Evolutionary conservation across 768 basidiomycete species (phyloP), one percentile per base, ranked within the genome.

Genomic region (Trametes meyenii): DNA sequence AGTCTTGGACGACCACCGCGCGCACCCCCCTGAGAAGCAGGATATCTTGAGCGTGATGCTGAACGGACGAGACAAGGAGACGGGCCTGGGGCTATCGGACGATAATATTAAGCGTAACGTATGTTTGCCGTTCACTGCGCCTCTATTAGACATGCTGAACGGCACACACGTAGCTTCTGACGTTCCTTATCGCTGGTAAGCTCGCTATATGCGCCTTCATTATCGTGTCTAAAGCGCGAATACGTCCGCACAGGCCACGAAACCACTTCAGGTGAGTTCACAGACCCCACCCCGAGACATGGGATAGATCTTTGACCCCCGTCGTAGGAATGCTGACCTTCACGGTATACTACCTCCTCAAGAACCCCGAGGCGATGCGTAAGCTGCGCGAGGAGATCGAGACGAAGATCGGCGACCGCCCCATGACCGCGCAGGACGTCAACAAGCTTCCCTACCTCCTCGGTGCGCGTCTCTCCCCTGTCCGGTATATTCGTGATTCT

Each of bases 381-480:
- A 79, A 76, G 51, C 75, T 84, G 10, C 78, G 79, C 2, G 69
- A 72, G 2, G 81, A 85, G 62, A 71, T 85, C 11, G 83, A 85
- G 64, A 64, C 68, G 23, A 73, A 77, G 16, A 65, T 79, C 19
- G 80, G 80, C 19, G 76, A 75, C 19, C 72, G 74, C 33, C 70
- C 71, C 2, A 68, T 78, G 24, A 71, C 72, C 38, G 66, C 72
- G n/a, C 71, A 76, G n/a, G 78, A 82, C 55, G 67, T 82, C 16
- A 66, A 65, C 55, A 79, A 80, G 63, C 66, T 82, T 50, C 71
- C 74, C 10, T 83, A 81, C 64, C 69, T 80, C 33, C 71, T 69
- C 14, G 79, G 79, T 77, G 40, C 39, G 65, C 40, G 16, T 3
- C 1, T 26, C 17, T 29, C 11, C 17, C 12, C n/a, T 26, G 2